These are phyloP conservation scores for Leucocoprinus sp. DNA, from an alignment of 768 basidiomycete species.

Conservation along the genomic window DNA sequence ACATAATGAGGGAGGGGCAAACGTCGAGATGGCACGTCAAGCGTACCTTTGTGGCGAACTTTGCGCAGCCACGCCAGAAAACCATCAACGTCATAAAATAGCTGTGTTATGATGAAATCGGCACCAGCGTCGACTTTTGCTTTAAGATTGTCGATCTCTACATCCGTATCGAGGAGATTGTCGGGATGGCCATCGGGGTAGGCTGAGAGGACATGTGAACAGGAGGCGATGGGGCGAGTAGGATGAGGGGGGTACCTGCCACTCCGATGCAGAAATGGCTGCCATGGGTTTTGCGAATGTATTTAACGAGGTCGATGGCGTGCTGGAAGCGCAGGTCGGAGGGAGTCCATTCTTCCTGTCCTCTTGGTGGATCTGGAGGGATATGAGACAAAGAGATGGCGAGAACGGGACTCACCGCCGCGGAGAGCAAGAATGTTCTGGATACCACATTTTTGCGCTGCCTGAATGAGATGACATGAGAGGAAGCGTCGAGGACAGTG, in stretches of 20 bases:
- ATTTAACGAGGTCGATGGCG: conserved; percentile 84
- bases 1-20: background rate
- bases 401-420: conserved; percentile 55
- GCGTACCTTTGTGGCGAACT: conserved; percentile 64
- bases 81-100: conserved; percentile 92
- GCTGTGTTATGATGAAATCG: conserved; percentile 91
- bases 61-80: conserved; percentile 75
- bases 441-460: conserved; percentile 74
- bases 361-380: conserved; percentile 77
- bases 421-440: conserved; percentile 87
- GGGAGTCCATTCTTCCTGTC: conserved; percentile 89
- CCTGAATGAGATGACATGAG: conserved; percentile 31
- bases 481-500: background rate
- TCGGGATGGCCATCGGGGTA: conserved; percentile 90
- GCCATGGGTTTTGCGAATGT: conserved; percentile 58
- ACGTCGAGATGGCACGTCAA: background rate
- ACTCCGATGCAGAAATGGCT: conserved; percentile 90
- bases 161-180: conserved; percentile 44
- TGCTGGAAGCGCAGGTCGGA: conserved; percentile 77
- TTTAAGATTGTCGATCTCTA: conserved; percentile 64
- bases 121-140: conserved; percentile 91
- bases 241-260: conserved; percentile 47
- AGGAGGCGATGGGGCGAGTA: background rate
- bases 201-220: conserved; percentile 32
- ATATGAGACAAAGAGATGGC: background rate